phyloP scores from a whole-genome alignment of 2,329 filamentous ascomycete species.

The Chaetomium strumarium region DNA sequence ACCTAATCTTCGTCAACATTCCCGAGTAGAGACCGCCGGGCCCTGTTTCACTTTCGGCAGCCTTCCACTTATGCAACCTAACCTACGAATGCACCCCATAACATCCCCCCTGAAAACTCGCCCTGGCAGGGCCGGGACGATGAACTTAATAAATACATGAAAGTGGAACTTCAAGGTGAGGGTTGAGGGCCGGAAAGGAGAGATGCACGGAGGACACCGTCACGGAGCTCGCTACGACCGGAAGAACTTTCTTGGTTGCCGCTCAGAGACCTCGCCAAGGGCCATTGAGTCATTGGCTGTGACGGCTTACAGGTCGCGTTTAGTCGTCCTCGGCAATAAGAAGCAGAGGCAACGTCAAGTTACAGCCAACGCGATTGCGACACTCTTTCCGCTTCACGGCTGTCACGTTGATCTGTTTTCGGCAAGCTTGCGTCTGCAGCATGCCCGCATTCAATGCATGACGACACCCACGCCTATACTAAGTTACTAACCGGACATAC shows the following conservation, averaged over 20 bases:
- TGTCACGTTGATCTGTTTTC: slow-evolving; percentile 4
- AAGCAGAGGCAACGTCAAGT: slow-evolving; percentile 5
- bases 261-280: neutral
- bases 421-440: neutral
- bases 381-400: slow-evolving; percentile 2
- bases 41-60: no score
- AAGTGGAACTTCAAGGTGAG: no score
- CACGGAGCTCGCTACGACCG: neutral
- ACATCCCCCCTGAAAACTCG: no score
- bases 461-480: neutral
- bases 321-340: neutral
- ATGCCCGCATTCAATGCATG: neutral
- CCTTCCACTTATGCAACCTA: no score
- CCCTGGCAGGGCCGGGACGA: no score
- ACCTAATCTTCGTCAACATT: no score
- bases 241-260: neutral
- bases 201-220: no score
- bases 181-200: no score
- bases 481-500: neutral
- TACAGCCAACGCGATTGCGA: slow-evolving; percentile 2
- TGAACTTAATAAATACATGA: no score
- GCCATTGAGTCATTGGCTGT: neutral
- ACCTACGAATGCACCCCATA: no score
- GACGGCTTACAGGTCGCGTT: neutral
- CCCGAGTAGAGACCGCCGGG: no score